These are phyloP conservation scores for Solanum chilense DNA, from an alignment of 257 asterid genomes.

Conservation along the genomic window DNA sequence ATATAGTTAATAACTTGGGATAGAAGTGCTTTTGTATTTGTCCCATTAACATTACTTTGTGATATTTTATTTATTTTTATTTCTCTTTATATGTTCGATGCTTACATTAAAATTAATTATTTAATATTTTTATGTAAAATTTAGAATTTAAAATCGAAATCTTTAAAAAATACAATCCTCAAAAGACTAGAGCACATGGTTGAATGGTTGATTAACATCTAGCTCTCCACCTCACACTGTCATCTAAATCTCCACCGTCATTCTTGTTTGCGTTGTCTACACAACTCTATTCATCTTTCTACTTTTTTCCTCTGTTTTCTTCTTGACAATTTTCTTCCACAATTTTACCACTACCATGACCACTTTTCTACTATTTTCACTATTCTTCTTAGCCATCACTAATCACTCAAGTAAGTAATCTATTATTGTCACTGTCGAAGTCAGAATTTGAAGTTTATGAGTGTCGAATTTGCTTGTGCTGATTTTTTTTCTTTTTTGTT, in stretches of 20 bases:
- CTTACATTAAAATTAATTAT: too few relatives aligned
- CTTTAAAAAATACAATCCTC: too few relatives aligned
- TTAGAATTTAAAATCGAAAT: too few relatives aligned
- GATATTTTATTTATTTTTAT: neutral
- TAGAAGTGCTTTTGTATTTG: neutral
- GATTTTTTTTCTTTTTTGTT: neutral
- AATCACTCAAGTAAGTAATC: slow-evolving; percentile 24
- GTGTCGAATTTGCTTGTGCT: neutral
- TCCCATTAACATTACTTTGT: neutral
- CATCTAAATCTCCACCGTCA: slow-evolving; percentile 3
- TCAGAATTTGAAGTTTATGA: neutral
- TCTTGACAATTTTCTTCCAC: neutral
- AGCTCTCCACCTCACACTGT: neutral
- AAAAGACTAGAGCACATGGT: neutral
- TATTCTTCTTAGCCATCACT: slow-evolving; percentile 40
- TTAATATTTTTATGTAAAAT: too few relatives aligned
- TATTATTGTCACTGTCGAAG: neutral
- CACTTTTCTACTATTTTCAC: slow-evolving; percentile 27
- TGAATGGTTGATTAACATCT: neutral
- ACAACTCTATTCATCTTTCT: neutral
- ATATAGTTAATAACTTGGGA: too few relatives aligned
- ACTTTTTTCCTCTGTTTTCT: neutral
- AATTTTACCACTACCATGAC: slow-evolving; percentile 28
- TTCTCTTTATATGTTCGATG: too few relatives aligned
- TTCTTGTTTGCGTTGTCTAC: neutral